Evolutionary conservation across 306 rosid genomes (phyloP).

Genomic region (Medicago ruthenica): DNA sequence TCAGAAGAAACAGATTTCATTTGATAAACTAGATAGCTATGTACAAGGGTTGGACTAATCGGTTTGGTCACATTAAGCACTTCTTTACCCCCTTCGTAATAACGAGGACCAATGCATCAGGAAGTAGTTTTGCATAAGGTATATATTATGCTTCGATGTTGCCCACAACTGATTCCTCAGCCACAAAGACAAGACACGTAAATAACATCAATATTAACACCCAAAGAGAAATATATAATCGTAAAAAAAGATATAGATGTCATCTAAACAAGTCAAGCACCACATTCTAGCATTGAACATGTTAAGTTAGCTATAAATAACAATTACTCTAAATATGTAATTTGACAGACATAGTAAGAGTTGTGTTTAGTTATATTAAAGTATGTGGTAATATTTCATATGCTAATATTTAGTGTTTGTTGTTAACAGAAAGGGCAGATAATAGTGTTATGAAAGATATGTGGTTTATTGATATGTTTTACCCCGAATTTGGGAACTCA

Average conservation of each 20-base stretch:
- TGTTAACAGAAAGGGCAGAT: too few relatives aligned
- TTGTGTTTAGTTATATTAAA: too few relatives aligned
- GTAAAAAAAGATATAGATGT: conserved; percentile 14
- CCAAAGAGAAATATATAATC: neutral
- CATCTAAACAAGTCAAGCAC: conserved; percentile 21
- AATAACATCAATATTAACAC: conserved; percentile 44
- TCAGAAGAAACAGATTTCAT: conserved; percentile 4
- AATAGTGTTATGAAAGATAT: too few relatives aligned
- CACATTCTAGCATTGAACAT: conserved; percentile 21
- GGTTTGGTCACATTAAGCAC: conserved; percentile 78
- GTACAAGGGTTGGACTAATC: conserved; percentile 69
- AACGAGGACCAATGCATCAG: conserved; percentile 91
- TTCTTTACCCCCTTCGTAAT: conserved; percentile 69
- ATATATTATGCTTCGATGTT: conserved; percentile 91
- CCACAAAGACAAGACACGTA: conserved; percentile 55
- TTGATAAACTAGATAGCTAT: conserved; percentile 39
- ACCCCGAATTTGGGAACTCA: too few relatives aligned
- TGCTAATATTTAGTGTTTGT: too few relatives aligned
- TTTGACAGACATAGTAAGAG: too few relatives aligned
- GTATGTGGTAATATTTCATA: too few relatives aligned
- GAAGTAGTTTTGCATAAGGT: conserved; percentile 91
- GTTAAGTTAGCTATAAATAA: conserved; percentile 6
- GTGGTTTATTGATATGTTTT: too few relatives aligned
- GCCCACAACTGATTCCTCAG: conserved; percentile 89
- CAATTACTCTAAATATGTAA: conserved; percentile 7